A percentile compares a stretch with the other conserved stretches of the same genome.
Conservation (phyloP, 495 filamentous ascomycete species). For the Bacidia rubella region DNA sequence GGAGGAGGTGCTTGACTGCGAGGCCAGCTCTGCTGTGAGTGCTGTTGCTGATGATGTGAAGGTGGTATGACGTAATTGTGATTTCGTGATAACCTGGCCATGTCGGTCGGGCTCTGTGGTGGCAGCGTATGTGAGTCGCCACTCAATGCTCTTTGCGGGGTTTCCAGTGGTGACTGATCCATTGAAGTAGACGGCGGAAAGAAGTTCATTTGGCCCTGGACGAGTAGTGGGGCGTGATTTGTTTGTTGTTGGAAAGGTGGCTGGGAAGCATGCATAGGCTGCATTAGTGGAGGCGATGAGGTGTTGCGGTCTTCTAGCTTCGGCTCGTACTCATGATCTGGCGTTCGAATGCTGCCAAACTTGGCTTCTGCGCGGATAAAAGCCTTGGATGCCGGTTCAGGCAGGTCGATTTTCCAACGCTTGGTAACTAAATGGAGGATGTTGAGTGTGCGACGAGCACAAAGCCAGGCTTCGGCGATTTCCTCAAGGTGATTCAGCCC, state of each 20-base stretch:
- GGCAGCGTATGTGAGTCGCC: slow-evolving; percentile 1
- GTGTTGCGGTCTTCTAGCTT: not conserved
- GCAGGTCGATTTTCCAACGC: slow-evolving; percentile 79
- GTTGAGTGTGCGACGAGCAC: slow-evolving; percentile 69
- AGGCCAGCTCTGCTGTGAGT: not conserved
- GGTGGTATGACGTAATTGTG: slow-evolving; percentile 3
- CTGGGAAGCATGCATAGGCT: not conserved
- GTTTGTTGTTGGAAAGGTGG: not conserved
- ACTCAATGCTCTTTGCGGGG: not conserved
- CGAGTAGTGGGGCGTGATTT: not conserved
- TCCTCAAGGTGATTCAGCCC: slow-evolving; percentile 89
- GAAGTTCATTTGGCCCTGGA: not conserved
- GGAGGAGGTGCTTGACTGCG: slow-evolving; percentile 2
- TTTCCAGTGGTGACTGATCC: not conserved
- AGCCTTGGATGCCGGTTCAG: slow-evolving; percentile 63
- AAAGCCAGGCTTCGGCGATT: slow-evolving; percentile 89
- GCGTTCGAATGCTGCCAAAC: slow-evolving; percentile 34
- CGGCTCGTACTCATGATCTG: slow-evolving; percentile 15
- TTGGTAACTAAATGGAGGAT: slow-evolving; percentile 75
- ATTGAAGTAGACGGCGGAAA: not conserved
- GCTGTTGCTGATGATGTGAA: slow-evolving; percentile 6
- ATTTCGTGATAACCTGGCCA: not conserved
- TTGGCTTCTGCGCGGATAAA: slow-evolving; percentile 50
- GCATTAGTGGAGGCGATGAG: not conserved
- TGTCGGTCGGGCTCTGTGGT: not conserved